A percentile compares a stretch with the other conserved stretches of the same genome.
These are phyloP conservation scores for Podila verticillata DNA, from an alignment of 192 early-diverging fungal species.

Conservation along the genomic window DNA sequence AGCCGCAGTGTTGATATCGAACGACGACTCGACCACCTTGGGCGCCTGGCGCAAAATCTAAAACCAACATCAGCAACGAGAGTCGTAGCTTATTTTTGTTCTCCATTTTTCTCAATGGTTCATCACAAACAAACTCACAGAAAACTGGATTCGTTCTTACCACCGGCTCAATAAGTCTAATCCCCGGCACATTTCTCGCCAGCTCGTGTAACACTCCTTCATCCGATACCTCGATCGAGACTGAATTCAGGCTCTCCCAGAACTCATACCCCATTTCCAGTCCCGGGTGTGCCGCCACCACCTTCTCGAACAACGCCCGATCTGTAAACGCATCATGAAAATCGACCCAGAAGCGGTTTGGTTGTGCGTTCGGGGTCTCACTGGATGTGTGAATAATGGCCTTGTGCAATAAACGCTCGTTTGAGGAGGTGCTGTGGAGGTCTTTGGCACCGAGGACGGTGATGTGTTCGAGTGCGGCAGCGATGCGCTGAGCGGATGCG, in stretches of 20 bases:
- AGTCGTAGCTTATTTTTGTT: too few species aligned
- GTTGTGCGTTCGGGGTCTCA: not conserved
- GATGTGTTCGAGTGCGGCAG: not conserved
- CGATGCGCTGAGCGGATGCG: not conserved
- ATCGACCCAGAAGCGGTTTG: constrained; percentile 3
- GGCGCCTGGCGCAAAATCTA: too few species aligned
- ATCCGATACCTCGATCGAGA: constrained; percentile 4
- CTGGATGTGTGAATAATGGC: not conserved
- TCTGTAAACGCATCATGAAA: not conserved
- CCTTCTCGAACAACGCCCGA: not conserved
- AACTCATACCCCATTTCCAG: not conserved
- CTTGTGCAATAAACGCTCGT: not conserved
- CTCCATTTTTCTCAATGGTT: too few species aligned
- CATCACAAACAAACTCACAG: not conserved
- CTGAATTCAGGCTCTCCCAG: constrained; percentile 9
- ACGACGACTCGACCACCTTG: too few species aligned
- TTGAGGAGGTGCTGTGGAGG: not conserved
- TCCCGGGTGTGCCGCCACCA: too few species aligned
- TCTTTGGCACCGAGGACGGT: not conserved
- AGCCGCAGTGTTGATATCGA: not conserved
- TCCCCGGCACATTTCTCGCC: not conserved
- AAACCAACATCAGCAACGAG: too few species aligned
- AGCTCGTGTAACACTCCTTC: not conserved
- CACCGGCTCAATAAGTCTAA: constrained; percentile 5
- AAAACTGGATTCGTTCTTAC: not conserved